Percentiles rank a stretch among this genome's conserved stretches.
These are phyloP conservation scores for Emydomyces testavorans DNA, from an alignment of 2,329 filamentous ascomycete species.

Conservation along the genomic window DNA sequence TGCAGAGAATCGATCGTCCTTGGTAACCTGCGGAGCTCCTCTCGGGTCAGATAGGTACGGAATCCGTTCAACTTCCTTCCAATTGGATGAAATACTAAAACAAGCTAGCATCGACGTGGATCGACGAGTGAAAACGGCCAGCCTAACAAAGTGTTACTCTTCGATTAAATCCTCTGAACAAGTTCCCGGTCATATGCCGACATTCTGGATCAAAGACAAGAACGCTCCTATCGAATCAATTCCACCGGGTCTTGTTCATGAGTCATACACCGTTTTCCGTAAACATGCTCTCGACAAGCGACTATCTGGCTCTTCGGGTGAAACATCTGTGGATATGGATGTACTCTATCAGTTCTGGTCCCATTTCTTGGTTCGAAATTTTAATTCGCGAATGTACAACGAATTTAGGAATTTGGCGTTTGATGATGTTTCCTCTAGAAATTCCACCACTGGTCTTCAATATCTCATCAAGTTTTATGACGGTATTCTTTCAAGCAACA, in stretches of 20 bases:
- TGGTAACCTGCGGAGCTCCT: constrained; percentile 27
- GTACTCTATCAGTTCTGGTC: constrained; percentile 65
- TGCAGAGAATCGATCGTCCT: constrained; percentile 29
- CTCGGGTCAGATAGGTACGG: constrained; percentile 30
- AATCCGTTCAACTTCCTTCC: neutral
- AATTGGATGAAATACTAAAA: neutral
- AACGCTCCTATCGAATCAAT: constrained; percentile 34
- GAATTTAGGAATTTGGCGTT: constrained; percentile 59
- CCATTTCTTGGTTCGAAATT: constrained; percentile 59
- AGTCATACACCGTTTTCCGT: constrained; percentile 40
- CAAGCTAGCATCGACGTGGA: neutral
- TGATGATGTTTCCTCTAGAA: constrained; percentile 47
- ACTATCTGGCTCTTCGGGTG: constrained; percentile 28
- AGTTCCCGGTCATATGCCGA: constrained; percentile 12
- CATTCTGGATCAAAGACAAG: constrained; percentile 44
- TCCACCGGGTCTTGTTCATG: constrained; percentile 36
- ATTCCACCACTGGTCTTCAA: constrained; percentile 46
- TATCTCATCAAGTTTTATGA: constrained; percentile 57
- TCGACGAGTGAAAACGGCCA: neutral
- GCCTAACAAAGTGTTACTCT: neutral
- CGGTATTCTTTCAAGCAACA: constrained; percentile 42
- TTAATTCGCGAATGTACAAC: constrained; percentile 63
- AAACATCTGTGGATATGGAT: constrained; percentile 41
- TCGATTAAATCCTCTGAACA: constrained; percentile 4
- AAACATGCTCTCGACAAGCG: constrained; percentile 42